Evolutionary conservation across 768 basidiomycete genomes (phyloP).

Genomic region (Hydnomerulius pinastri): DNA sequence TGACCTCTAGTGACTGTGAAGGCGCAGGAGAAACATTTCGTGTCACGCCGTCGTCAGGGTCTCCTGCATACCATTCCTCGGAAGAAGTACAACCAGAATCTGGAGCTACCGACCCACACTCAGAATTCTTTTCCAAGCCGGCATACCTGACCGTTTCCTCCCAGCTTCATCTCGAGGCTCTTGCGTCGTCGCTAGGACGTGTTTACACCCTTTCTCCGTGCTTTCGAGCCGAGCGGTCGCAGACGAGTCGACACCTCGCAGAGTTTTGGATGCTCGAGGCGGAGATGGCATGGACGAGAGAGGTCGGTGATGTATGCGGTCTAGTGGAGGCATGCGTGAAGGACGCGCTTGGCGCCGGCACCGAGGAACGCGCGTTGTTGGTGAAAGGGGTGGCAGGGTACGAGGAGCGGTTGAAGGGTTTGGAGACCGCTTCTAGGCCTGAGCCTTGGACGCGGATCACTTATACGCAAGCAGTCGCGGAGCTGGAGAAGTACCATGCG

Average conservation of each 20-base stretch:
- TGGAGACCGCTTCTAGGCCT: conserved; percentile 39
- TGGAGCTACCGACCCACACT: conserved; percentile 4
- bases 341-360: conserved; percentile 36
- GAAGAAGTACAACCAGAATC: not conserved
- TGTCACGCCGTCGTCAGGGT: conserved; percentile 43
- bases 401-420: conserved; percentile 31
- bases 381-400: conserved; percentile 36
- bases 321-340: conserved; percentile 59
- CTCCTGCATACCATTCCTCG: conserved; percentile 14
- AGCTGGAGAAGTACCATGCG: conserved; percentile 44
- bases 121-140: conserved; percentile 73
- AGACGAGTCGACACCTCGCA: conserved; percentile 88
- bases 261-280: conserved; percentile 99
- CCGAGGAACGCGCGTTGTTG: conserved; percentile 34
- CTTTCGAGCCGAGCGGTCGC: conserved; percentile 90
- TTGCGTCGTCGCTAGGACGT: conserved; percentile 74
- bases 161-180: conserved; percentile 92
- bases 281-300: conserved; percentile 70
- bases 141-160: conserved; percentile 93
- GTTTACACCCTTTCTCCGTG: conserved; percentile 93
- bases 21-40: conserved; percentile 93
- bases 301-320: conserved; percentile 51
- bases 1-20: conserved; percentile 93
- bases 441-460: conserved; percentile 69
- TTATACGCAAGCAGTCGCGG: conserved; percentile 73